These are phyloP conservation scores for Aspergillus aculeatinus DNA, from an alignment of 2,329 filamentous ascomycete species.

Conservation along the genomic window DNA sequence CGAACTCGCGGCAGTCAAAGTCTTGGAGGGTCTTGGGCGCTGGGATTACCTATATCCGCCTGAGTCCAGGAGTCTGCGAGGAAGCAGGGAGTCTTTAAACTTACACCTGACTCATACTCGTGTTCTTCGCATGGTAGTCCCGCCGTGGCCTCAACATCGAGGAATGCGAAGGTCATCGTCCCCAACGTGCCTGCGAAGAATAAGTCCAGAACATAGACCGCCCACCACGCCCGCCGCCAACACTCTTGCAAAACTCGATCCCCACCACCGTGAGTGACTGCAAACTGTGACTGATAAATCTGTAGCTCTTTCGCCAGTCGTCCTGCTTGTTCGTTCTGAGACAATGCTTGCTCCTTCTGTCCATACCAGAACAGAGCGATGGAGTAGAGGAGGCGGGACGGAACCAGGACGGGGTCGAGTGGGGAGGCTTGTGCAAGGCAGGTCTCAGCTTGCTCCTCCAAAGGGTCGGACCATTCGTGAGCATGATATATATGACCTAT, in stretches of 20 bases:
- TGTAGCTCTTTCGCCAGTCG: conserved; percentile 23
- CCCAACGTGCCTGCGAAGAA: conserved; percentile 67
- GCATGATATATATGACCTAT: conserved; percentile 28
- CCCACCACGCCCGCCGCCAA: conserved; percentile 51
- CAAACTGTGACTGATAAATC: conserved; percentile 25
- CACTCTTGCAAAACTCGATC: conserved; percentile 28
- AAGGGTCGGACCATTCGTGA: conserved; percentile 18
- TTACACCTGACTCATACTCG: conserved; percentile 32
- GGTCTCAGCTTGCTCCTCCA: conserved; percentile 18
- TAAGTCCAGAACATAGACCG: conserved; percentile 66
- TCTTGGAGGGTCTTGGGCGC: conserved; percentile 30
- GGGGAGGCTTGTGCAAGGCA: conserved; percentile 9
- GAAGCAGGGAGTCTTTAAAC: neutral
- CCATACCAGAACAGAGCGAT: conserved; percentile 28
- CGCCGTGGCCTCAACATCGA: conserved; percentile 25
- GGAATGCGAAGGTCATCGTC: conserved; percentile 24
- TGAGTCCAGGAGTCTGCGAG: conserved; percentile 2
- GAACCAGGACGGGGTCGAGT: conserved; percentile 15
- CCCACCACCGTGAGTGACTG: conserved; percentile 56
- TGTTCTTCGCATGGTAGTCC: conserved; percentile 37
- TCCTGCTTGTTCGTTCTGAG: conserved; percentile 22
- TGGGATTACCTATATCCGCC: conserved; percentile 6
- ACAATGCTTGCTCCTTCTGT: conserved; percentile 18
- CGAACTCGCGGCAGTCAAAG: conserved; percentile 36
- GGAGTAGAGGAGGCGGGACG: conserved; percentile 29